Base-by-base conservation (phyloP, 176 grass and related monocot genomes). In the Oropetium thomaeum region DNA sequence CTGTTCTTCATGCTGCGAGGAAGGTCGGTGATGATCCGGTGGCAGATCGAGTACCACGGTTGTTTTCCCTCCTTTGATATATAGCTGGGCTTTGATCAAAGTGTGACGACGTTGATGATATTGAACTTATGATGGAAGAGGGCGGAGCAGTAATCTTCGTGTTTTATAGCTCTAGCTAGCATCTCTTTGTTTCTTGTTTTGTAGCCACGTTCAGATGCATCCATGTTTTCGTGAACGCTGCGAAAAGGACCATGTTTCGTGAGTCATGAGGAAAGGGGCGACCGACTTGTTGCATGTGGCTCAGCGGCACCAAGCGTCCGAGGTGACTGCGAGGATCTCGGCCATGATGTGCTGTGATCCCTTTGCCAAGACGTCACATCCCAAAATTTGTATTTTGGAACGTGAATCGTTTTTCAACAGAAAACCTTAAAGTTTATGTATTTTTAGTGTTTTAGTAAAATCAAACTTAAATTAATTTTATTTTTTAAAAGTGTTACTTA, bases 241-340 rank as follows among this genome's bases (percentile, higher is more conserved):
- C 0, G 20, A 26, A 72, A 72, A 55, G 69, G 53, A 26, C 11
- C 22, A 57, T 1, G 10, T 25, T 57, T 27, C 23, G 53, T 57
- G 53, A 10, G 27, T 57, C 25, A n/a, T 4, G 23, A 25, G 53
- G 12, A 57, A 57, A 57, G 53, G 53, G 22, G 53, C 53, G 5
- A 55, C 32, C 31, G n/a, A n/a, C n/a, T n/a, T n/a, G n/a, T n/a
- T 72, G 69, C n/a, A 39, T 71, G 31, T 71, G 31, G 48, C 44
- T 51, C 68, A 70, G 7, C 17, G 53, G 13, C 68, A 15, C 20
- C 34, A n/a, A 22, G 33, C 69, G 69, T 72, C 69, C 69, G 69
- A 72, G 69, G 69, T 55, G 69, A 22, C 2, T 20, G 48, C 8
- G 45, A 48, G 31, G 47, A 71, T 71, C 47, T 71, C 19, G 47